Evolutionary conservation across 164 flowering plant species (phyloP), one percentile per base, ranked within the genome.

Genomic region (Nelumbo lutea): DNA sequence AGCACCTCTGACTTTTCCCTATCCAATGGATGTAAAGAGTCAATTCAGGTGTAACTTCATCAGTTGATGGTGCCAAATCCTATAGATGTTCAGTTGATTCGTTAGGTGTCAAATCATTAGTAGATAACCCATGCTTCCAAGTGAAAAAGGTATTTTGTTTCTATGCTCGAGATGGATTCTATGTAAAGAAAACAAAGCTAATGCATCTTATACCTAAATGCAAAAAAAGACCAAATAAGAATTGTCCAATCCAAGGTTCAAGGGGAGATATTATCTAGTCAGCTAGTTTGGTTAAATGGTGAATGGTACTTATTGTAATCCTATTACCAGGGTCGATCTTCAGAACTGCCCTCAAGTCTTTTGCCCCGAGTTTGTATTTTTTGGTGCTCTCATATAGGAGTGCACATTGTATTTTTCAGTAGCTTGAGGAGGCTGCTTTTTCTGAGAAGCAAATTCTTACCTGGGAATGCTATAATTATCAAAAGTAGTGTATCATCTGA

Each of bases 341-440:
- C 86, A 95, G 77, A 69, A 92, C 99, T 38, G 84, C 80, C 69
- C 96, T 84, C 51, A 95, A 84, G 77, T 95, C 99, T 76, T 95
- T 97, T 1, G 99, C 99, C 6, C 99, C 99, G 74, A 95, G 97
- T 72, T 78, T 95, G 82, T 95, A 92, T 68, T 95, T 95, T 64
- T 92, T 98, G 76, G 87, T 89, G 70, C 99, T 95, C 82, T 95
- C 99, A 70, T 95, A 95, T 52, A 95, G 74, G 59, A 95, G 94
- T 5, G 99, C 99, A 62, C 99, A 96, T 72, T 95, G 97, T 11
- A 95, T 84, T 61, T 73, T 59, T 78, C 75, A 0, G 84, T 42
- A 7, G 81, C 44, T 70, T 83, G 84, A 1, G 69, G 72, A 6
- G 81, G 59, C 9, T 79, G 45, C 76, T 85, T 85, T 68, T 14